phyloP scores from a whole-genome alignment of 2,329 filamentous ascomycete genomes.

The Pseudopithomyces chartarum region DNA sequence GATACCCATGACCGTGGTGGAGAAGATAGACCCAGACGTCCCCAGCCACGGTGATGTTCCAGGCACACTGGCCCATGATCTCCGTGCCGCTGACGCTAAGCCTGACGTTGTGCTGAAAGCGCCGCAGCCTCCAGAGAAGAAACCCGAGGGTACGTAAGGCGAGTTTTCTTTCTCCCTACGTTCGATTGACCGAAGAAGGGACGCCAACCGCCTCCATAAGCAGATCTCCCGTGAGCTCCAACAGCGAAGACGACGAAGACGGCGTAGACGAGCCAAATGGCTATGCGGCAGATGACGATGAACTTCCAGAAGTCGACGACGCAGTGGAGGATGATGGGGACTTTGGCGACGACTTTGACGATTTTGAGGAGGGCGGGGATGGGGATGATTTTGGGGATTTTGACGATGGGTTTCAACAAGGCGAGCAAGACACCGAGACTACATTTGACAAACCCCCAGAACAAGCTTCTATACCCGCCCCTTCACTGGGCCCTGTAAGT shows the following conservation, averaged over 20 bases:
- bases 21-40: conserved; percentile 62
- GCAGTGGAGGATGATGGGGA: conserved; percentile 68
- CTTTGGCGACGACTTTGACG: conserved; percentile 71
- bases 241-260: conserved; percentile 35
- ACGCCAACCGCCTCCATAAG: conserved; percentile 57
- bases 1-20: conserved; percentile 64
- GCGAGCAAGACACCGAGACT: conserved; percentile 44
- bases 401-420: conserved; percentile 53
- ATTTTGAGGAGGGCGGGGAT: conserved; percentile 60
- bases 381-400: conserved; percentile 60
- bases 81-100: conserved; percentile 62
- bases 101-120: conserved; percentile 62
- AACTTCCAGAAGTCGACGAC: conserved; percentile 36
- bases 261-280: conserved; percentile 17
- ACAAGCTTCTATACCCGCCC: conserved; percentile 46
- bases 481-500: conserved; percentile 56
- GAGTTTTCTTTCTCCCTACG: conserved; percentile 50
- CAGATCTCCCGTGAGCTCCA: conserved; percentile 55
- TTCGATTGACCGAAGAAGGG: conserved; percentile 67
- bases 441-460: conserved; percentile 46
- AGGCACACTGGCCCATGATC: conserved; percentile 62
- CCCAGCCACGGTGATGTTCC: conserved; percentile 66
- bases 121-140: conserved; percentile 48
- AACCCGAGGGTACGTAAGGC: conserved; percentile 62
- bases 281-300: conserved; percentile 13